Conservation (phyloP, 1,284 basidiomycete species). For the Termitomyces sp. region DNA sequence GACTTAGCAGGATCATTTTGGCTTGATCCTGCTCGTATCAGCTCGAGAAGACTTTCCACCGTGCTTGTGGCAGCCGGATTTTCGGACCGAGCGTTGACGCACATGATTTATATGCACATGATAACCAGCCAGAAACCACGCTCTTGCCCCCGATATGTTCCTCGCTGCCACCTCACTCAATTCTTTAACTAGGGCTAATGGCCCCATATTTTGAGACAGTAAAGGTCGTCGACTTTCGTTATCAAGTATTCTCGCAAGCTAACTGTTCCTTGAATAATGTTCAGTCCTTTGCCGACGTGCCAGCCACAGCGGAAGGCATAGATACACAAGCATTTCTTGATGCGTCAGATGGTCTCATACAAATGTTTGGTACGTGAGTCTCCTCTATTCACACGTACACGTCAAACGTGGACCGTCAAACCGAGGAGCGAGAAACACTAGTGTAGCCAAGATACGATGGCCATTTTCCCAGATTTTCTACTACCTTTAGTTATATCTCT, state of each 20-base stretch:
- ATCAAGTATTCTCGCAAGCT: not conserved
- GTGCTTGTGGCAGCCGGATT: too few relatives aligned
- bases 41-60: too few relatives aligned
- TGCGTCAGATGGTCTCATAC: slow-evolving; percentile 86
- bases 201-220: slow-evolving; percentile 80
- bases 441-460: not conserved
- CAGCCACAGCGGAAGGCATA: slow-evolving; percentile 72
- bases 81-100: too few relatives aligned
- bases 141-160: too few relatives aligned
- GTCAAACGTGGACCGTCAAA: slow-evolving; percentile 6
- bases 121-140: too few relatives aligned
- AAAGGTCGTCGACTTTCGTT: slow-evolving; percentile 41
- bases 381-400: not conserved
- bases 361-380: slow-evolving; percentile 76
- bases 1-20: too few relatives aligned
- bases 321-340: slow-evolving; percentile 81
- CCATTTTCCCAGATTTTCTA: not conserved
- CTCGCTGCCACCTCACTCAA: too few relatives aligned
- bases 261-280: not conserved
- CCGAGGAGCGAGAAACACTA: slow-evolving; percentile 7
- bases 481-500: slow-evolving; percentile 1
- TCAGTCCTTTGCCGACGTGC: slow-evolving; percentile 87
- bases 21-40: too few relatives aligned
- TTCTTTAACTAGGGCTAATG: slow-evolving; percentile 18
- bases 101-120: too few relatives aligned